These are phyloP conservation scores for Hericium erinaceus DNA, from an alignment of 768 basidiomycete genomes.

Conservation along the genomic window DNA sequence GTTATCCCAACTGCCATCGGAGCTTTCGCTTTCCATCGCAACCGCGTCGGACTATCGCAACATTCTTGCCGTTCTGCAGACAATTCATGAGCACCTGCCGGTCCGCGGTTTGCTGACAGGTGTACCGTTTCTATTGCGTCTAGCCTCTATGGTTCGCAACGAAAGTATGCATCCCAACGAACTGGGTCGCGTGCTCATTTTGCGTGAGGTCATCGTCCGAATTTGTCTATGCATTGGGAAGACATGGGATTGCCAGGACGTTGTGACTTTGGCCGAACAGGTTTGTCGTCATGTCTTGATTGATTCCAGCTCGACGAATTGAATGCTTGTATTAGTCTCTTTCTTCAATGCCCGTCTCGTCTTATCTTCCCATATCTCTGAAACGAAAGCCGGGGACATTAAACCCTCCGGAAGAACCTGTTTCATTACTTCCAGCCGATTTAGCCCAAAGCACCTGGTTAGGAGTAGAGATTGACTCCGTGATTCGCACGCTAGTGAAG, in stretches of 20 bases:
- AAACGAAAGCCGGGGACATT: constrained; percentile 1
- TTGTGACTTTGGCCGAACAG: constrained; percentile 45
- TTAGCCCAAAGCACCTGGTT: constrained; percentile 1
- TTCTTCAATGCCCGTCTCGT: constrained; percentile 3
- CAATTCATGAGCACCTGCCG: constrained; percentile 66
- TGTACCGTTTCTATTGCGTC: constrained; percentile 77
- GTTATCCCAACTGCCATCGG: constrained; percentile 37
- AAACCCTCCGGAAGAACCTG: constrained; percentile 2
- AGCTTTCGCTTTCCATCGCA: constrained; percentile 39
- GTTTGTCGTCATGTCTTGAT: constrained; percentile 26
- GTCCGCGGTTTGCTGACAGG: constrained; percentile 66
- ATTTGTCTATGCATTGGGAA: constrained; percentile 63
- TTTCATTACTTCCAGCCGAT: constrained; percentile 2
- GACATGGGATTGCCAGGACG: constrained; percentile 55
- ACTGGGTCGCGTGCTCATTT: constrained; percentile 32
- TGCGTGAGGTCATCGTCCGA: constrained; percentile 54
- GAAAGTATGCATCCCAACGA: constrained; percentile 24
- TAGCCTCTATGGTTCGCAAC: constrained; percentile 43
- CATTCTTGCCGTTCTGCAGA: constrained; percentile 56
- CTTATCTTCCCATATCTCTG: constrained; percentile 6
- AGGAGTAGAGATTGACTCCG: constrained; percentile 5
- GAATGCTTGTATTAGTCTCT: constrained; percentile 1
- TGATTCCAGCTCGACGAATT: background rate
- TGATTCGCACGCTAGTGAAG: constrained; percentile 1
- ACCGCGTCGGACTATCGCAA: constrained; percentile 67